Evolutionary conservation across 163 green algal species (phyloP).

Genomic region (Coccomyxa subellipsoidea): DNA sequence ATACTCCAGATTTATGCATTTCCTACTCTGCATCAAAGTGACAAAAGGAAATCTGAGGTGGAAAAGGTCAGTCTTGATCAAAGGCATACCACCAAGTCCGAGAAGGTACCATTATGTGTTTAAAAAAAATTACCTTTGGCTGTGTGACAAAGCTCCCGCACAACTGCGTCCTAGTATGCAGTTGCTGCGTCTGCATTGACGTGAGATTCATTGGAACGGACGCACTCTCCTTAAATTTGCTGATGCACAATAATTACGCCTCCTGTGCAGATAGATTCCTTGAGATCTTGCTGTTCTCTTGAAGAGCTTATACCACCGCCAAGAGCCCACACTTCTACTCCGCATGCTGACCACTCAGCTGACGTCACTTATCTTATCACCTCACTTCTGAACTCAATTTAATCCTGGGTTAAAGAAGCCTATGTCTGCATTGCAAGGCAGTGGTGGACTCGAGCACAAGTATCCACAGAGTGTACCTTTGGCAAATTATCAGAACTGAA

Average conservation of each 20-base stretch:
- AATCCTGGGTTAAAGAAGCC: neutral
- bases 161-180: neutral
- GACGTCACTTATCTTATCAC: neutral
- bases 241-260: too few relatives aligned
- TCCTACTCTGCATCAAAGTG: too few relatives aligned
- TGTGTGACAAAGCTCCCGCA: neutral
- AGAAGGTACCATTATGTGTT: neutral
- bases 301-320: too few relatives aligned
- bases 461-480: neutral
- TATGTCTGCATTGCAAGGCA: neutral
- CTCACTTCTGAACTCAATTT: too few relatives aligned
- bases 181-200: too few relatives aligned
- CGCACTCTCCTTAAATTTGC: too few relatives aligned
- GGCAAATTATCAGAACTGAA: neutral
- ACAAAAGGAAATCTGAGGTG: too few relatives aligned
- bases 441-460: neutral
- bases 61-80: neutral
- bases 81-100: neutral
- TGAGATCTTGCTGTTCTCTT: too few relatives aligned
- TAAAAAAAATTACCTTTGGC: neutral
- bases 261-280: too few relatives aligned
- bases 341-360: neutral
- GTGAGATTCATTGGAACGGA: too few relatives aligned
- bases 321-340: too few relatives aligned
- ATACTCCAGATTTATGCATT: too few relatives aligned